Base-by-base conservation (phyloP, 73 alveolate species). In the Uronychia binucleata region DNA sequence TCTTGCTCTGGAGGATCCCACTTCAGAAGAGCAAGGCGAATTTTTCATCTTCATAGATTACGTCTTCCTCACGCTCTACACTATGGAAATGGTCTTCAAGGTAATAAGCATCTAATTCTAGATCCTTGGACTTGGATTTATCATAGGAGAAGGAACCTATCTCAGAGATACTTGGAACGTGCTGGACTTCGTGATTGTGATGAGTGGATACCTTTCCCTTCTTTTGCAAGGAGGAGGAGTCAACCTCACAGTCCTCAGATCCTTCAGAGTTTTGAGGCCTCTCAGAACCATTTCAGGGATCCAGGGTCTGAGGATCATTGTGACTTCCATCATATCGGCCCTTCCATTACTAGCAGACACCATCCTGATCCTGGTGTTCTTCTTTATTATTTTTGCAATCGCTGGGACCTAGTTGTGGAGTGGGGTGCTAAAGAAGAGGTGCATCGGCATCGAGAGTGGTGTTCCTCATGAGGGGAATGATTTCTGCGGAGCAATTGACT, bases 251-350 rank as follows among this genome's bases (percentile, higher is more conserved):
- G 99, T 98, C 0, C 82, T 97, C 31, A 89, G 99, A 88, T 93
- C 99, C 0, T 93, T 97, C 86, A 92, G 99, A 92, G 97, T 97
- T 58, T 78, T 97, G 34, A 94, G 99, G 86, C 99, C 99, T 46
- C 83, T 97, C 28, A 94, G 98, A 86, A 93, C 98, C 8, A 96
- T 97, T 75, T 95, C 98, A 75, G 87, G 97, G 59, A 89, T 97
- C 30, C 96, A 96, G 86, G 98, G 98, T 26, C 82, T 97, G 25
- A 91, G 95, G 79, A 91, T 95, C 77, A 90, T 97, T 80, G 96
- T 97, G n/a, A 86, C 93, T 27, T 97, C 99, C 28, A 89, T n/a
- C n/a, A n/a, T 97, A 33, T 91, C 97, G 30, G 89, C 99, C 29
- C 79, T 96, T 19, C 94, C 97, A 11, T 92, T 93, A 59, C 93